Percentiles rank a stretch among this genome's conserved stretches.
These are phyloP conservation scores for Penicillium parvum DNA, from an alignment of 495 filamentous ascomycete species.

Conservation along the genomic window DNA sequence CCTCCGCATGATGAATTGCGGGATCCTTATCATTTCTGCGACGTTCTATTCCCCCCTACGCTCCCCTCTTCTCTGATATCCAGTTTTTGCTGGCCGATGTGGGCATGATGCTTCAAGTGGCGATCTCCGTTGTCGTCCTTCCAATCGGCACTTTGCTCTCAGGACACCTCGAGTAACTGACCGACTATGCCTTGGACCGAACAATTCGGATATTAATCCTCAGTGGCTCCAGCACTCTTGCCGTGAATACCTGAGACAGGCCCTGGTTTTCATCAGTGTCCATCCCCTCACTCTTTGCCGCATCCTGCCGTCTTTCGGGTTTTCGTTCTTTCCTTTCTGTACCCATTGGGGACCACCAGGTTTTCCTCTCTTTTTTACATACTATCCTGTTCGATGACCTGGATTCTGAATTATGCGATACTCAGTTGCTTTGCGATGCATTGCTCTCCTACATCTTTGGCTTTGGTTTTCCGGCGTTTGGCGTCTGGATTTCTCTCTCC, in stretches of 20 bases:
- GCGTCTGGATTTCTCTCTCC: background rate
- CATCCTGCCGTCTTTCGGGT: slow-evolving; percentile 1
- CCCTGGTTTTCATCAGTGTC: background rate
- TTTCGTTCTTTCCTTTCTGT: slow-evolving; percentile 5
- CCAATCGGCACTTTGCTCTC: background rate
- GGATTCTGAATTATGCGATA: background rate
- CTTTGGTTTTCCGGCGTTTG: slow-evolving; percentile 12
- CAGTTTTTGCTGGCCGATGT: background rate
- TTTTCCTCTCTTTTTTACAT: background rate
- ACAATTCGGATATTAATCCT: slow-evolving; percentile 8
- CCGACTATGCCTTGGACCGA: background rate
- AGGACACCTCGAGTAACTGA: slow-evolving; percentile 3
- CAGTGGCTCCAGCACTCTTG: slow-evolving; percentile 10
- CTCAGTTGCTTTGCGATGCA: slow-evolving; percentile 1
- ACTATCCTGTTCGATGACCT: too few species aligned
- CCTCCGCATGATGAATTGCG: too few species aligned
- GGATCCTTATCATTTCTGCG: too few species aligned
- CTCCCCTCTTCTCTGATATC: background rate
- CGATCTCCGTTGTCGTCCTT: background rate
- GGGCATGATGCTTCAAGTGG: background rate
- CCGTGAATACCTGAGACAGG: background rate
- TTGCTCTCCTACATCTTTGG: slow-evolving; percentile 3
- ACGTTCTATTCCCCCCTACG: too few species aligned
- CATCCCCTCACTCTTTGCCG: background rate
- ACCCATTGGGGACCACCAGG: slow-evolving; percentile 11